phyloP scores from a whole-genome alignment of 768 basidiomycete species.

The Leucogyrophana mollusca region DNA sequence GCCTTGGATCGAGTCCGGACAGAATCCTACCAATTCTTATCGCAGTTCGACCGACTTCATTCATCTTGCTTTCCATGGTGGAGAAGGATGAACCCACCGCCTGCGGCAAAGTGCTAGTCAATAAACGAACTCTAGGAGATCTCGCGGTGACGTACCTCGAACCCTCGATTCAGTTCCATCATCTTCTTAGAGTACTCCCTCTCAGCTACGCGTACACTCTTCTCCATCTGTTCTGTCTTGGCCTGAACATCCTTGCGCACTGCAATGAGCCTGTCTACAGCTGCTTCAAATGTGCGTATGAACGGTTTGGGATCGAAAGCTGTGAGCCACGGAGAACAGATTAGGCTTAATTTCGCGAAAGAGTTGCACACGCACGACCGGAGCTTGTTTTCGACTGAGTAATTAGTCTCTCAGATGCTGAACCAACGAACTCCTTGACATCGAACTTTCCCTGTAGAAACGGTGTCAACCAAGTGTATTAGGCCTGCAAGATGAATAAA shows the following conservation, averaged over 20 bases:
- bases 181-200: conserved; percentile 94
- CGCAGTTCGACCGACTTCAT: conserved; percentile 90
- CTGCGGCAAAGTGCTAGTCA: conserved; percentile 38
- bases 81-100: conserved; percentile 85
- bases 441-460: conserved; percentile 78
- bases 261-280: conserved; percentile 84
- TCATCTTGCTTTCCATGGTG: conserved; percentile 89
- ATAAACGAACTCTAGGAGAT: neutral
- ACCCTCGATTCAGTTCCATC: conserved; percentile 88
- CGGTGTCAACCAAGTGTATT: conserved; percentile 9
- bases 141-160: conserved; percentile 63
- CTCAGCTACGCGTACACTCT: conserved; percentile 84
- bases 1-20: neutral
- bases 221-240: conserved; percentile 90
- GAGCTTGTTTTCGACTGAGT: conserved; percentile 78
- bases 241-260: conserved; percentile 88
- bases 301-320: conserved; percentile 96
- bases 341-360: neutral
- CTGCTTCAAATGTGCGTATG: conserved; percentile 87
- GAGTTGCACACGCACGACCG: conserved; percentile 60
- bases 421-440: conserved; percentile 84
- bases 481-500: neutral
- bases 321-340: conserved; percentile 28
- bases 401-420: conserved; percentile 86
- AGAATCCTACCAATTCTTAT: conserved; percentile 87